These are phyloP conservation scores for Ophiocordyceps australis DNA, from an alignment of 2,329 filamentous ascomycete genomes.

Conservation along the genomic window DNA sequence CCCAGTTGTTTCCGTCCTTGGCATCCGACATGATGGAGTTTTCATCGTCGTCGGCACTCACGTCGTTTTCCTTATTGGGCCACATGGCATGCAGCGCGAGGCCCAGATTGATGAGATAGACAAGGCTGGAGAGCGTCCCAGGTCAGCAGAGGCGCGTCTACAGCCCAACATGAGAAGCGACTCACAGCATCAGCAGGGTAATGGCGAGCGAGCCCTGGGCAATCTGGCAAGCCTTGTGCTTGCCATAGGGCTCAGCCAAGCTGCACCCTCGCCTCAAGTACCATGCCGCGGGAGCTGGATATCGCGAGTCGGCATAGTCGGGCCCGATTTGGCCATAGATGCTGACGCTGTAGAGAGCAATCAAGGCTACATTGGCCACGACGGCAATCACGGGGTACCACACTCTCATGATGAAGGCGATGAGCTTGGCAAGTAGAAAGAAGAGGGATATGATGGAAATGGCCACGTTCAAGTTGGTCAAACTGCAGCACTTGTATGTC, in stretches of 20 bases:
- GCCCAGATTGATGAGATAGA: conserved; percentile 40
- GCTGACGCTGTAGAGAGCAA: conserved; percentile 45
- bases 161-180: no score
- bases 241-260: conserved; percentile 33
- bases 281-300: conserved; percentile 49
- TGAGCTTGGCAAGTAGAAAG: conserved; percentile 52
- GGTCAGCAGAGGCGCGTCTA: background rate
- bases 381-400: conserved; percentile 49
- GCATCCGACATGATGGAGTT: conserved; percentile 14
- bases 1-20: conserved; percentile 30
- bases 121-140: conserved; percentile 20
- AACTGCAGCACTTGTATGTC: no score
- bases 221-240: conserved; percentile 42
- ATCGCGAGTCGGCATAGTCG: conserved; percentile 48
- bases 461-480: conserved; percentile 60
- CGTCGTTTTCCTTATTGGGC: conserved; percentile 35
- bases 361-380: conserved; percentile 35
- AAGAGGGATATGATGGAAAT: conserved; percentile 63
- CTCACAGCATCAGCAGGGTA: conserved; percentile 51
- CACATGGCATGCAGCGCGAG: conserved; percentile 40
- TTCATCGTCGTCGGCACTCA: conserved; percentile 22
- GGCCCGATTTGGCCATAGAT: conserved; percentile 55
- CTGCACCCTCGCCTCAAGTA: conserved; percentile 56
- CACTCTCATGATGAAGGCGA: conserved; percentile 51
- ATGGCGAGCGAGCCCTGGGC: conserved; percentile 50